Conservation (phyloP, 2,329 filamentous ascomycete species). For the Aspergillus sp. region DNA sequence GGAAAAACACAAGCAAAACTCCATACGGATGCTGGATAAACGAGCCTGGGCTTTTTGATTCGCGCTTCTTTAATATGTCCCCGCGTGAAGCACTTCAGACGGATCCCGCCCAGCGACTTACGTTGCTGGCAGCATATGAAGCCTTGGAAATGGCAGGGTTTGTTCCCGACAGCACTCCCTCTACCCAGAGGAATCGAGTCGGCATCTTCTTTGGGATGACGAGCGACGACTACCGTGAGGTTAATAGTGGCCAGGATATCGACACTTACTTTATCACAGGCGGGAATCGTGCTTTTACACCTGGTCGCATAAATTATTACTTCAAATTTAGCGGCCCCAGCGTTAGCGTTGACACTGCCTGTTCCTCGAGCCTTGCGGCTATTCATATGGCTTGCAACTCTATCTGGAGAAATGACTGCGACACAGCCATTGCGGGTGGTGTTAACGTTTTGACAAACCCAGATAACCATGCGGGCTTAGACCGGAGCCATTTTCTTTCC, state of each 20-base stretch:
- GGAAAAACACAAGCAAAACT: constrained; percentile 61
- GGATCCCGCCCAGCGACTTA: constrained; percentile 43
- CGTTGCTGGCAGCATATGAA: constrained; percentile 65
- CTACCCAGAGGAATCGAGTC: constrained; percentile 52
- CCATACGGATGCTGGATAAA: constrained; percentile 64
- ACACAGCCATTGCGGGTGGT: constrained; percentile 71
- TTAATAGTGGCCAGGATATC: constrained; percentile 61
- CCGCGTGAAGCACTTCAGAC: constrained; percentile 63
- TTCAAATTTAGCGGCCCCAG: constrained; percentile 67
- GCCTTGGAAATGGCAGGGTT: constrained; percentile 51
- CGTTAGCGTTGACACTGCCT: constrained; percentile 64
- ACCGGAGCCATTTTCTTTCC: constrained; percentile 38
- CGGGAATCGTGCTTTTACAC: constrained; percentile 51
- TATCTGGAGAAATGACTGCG: constrained; percentile 63
- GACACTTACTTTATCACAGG: constrained; percentile 59
- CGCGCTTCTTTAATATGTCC: constrained; percentile 70
- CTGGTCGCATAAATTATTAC: constrained; percentile 61
- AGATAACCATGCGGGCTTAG: constrained; percentile 65
- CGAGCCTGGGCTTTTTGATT: constrained; percentile 61
- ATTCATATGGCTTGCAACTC: constrained; percentile 64
- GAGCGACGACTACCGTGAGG: constrained; percentile 58
- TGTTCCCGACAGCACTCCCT: constrained; percentile 59
- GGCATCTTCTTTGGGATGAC: constrained; percentile 66
- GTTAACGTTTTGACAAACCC: constrained; percentile 66
- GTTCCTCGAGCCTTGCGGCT: constrained; percentile 62